Base-by-base conservation (phyloP, 805 yeast species). In the Komagataella phaffii region DNA sequence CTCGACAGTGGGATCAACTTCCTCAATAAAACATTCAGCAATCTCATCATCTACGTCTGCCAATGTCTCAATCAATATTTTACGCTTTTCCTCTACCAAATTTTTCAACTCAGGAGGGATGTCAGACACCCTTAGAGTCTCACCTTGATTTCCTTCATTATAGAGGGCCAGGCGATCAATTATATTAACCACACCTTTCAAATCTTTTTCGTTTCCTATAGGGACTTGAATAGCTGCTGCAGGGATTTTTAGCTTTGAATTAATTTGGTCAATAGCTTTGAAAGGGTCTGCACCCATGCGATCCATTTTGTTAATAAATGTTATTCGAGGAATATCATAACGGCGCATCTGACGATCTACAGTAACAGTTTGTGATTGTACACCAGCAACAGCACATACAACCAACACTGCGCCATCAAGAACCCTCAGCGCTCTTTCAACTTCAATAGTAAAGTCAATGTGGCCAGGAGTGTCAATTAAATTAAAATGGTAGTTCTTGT, bases 281-380 rank as follows among this genome's bases (percentile, higher is more conserved):
- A 95, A 93, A 19, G 99, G 99, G 69, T 93, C 83, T 52, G 99
- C 87, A 58, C 99, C 99, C 96, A 93, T 88, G 66, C 99, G 82
- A 69, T 93, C 99, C 97, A 93, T 90, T 74, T 93, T 93, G 72
- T 93, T 93, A 68, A 93, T 86, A 63, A 93, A 93, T 7, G 99
- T 91, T 51, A 93, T 77, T 64, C 99, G 80, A 51, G 99, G 99
- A 63, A 93, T 96, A 64, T 93, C 89, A 71, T 93, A 93, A 66
- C 99, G 83, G 61, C 96, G 82, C 99, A 93, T 93, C 73, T 93
- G 99, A 65, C 99, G 84, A 68, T 93, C 99, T 48, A 93, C 99
- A 45, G 99, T 93, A 54, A 93, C 96, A 17, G 99, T 93, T 69
- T 93, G 99, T 1, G 96, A 88, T 70, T 93, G 99, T 48, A 93